phyloP scores from a whole-genome alignment of 1,284 basidiomycete species.

The Malassezia japonica region DNA sequence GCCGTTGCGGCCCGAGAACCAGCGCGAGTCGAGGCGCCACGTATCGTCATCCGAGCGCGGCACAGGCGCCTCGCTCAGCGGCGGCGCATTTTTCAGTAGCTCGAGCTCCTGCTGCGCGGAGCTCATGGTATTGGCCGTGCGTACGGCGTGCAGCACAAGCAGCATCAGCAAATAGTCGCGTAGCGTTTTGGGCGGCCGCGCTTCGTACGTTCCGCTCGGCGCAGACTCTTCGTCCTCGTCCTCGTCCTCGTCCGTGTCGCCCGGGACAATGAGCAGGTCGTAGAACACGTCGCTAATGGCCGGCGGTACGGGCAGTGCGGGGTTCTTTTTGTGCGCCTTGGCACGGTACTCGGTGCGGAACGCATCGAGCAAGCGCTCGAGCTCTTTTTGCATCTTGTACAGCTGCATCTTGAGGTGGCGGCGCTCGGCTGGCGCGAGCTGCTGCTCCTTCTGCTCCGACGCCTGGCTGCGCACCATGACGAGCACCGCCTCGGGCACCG shows the following conservation, averaged over 20 bases:
- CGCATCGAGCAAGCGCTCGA: conserved; percentile 24
- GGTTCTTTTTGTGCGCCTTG: neutral
- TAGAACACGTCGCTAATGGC: conserved; percentile 21
- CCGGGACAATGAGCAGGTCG: conserved; percentile 21
- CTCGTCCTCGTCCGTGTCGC: conserved; percentile 24
- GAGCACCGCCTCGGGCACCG: conserved; percentile 18
- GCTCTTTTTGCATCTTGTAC: conserved; percentile 30
- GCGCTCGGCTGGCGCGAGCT: neutral
- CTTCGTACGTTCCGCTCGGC: neutral
- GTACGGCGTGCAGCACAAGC: conserved; percentile 32
- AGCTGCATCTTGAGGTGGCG: conserved; percentile 30
- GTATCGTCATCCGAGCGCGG: conserved; percentile 9
- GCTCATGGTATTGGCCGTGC: conserved; percentile 16
- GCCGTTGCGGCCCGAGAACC: conserved; percentile 2
- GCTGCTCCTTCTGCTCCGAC: neutral
- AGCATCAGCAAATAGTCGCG: conserved; percentile 36
- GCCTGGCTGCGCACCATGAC: conserved; percentile 9
- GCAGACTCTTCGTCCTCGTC: conserved; percentile 19
- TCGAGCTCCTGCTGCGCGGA: conserved; percentile 31
- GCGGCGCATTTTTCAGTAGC: conserved; percentile 31
- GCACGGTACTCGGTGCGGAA: conserved; percentile 21
- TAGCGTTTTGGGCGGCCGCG: conserved; percentile 13
- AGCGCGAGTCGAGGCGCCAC: conserved; percentile 36
- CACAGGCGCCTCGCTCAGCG: conserved; percentile 2
- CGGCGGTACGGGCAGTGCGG: neutral